Evolutionary conservation across 306 rosid species (phyloP).

Genomic region (Cucurbita maxima): DNA sequence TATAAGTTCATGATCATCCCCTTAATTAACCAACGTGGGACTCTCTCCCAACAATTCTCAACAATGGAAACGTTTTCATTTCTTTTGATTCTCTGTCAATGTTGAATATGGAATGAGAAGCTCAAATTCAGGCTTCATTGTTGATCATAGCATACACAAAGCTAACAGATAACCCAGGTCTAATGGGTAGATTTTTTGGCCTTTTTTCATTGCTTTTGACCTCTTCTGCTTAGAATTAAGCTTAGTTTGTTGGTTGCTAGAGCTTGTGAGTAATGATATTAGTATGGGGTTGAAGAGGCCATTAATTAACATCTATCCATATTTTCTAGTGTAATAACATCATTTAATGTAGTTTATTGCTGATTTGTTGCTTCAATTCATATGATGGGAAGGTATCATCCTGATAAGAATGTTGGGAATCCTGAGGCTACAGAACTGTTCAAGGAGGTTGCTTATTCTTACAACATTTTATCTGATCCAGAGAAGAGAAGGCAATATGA

Average conservation of each 20-base stretch:
- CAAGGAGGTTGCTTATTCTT: slow-evolving; percentile 92
- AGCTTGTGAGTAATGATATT: background rate
- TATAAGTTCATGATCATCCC: no score
- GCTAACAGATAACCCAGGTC: background rate
- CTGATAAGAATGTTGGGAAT: slow-evolving; percentile 83
- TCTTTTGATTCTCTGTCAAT: background rate
- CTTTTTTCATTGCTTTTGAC: background rate
- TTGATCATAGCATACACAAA: background rate
- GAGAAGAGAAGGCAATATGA: slow-evolving; percentile 96
- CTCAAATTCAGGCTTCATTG: background rate
- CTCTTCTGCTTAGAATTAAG: background rate
- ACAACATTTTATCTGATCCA: slow-evolving; percentile 89
- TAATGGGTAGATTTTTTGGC: background rate
- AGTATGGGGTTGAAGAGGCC: background rate
- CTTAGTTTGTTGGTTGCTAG: background rate
- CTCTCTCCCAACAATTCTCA: no score
- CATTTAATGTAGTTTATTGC: background rate
- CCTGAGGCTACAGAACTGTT: slow-evolving; percentile 92
- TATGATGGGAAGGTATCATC: slow-evolving; percentile 59
- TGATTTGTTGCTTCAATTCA: background rate
- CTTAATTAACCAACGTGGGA: no score
- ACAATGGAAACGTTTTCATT: background rate
- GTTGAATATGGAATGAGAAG: background rate
- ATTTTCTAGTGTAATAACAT: background rate
- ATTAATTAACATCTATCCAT: background rate